phyloP scores from a whole-genome alignment of 768 basidiomycete species.

The Panaeolus cyanescens region DNA sequence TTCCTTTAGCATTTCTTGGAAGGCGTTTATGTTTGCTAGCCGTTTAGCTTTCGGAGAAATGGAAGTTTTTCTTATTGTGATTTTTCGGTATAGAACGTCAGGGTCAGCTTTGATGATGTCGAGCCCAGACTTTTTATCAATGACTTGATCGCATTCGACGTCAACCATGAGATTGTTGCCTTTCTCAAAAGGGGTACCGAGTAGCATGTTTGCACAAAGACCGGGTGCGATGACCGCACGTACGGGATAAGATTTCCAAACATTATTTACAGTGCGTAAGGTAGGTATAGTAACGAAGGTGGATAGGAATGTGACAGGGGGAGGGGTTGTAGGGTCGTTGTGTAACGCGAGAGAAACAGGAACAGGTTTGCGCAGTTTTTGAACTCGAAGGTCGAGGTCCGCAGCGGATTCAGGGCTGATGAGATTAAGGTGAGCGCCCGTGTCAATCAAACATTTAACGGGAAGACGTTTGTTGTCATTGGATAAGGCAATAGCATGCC shows the following conservation, averaged over 20 bases:
- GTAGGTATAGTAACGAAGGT: neutral
- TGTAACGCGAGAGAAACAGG: conserved; percentile 3
- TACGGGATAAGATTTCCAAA: conserved; percentile 8
- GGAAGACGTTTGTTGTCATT: neutral
- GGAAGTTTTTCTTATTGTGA: neutral
- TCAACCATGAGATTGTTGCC: conserved; percentile 11
- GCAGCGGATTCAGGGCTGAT: conserved; percentile 7
- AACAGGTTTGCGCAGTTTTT: conserved; percentile 4
- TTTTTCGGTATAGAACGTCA: neutral
- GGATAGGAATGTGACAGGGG: no score
- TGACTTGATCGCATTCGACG: neutral
- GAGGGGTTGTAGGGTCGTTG: neutral
- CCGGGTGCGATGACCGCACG: conserved; percentile 10
- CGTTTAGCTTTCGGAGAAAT: neutral
- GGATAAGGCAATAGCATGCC: neutral
- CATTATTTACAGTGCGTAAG: conserved; percentile 6
- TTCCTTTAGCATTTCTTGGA: neutral
- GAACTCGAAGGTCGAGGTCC: neutral
- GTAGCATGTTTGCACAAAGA: conserved; percentile 8
- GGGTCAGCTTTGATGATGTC: conserved; percentile 12
- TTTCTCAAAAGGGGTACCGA: conserved; percentile 8
- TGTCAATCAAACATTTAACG: neutral
- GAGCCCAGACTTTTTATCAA: conserved; percentile 8
- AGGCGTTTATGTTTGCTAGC: neutral
- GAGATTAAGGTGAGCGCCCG: neutral